Evolutionary conservation across 2,329 filamentous ascomycete species (phyloP), one percentile per base, ranked within the genome.

Genomic region (Colletotrichum aenigma): DNA sequence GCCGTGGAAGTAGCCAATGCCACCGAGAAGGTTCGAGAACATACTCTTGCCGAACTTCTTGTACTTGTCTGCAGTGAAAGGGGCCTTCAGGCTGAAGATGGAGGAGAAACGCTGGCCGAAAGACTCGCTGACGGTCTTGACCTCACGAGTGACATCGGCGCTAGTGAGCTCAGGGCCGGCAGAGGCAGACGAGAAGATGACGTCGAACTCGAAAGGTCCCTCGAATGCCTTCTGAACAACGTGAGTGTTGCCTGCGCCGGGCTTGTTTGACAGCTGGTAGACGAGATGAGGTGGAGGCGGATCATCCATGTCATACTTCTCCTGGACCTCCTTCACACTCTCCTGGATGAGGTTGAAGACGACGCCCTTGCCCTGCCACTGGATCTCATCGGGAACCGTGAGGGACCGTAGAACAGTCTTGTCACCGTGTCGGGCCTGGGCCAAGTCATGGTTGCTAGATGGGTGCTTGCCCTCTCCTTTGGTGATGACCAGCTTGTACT

Each of bases 1-100:
- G 55, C 97, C 97, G 81, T 97, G 91, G 87, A 99, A 99, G 86
- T 98, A 98, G 10, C 97, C 97, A 79, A 98, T 95, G 62, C 97
- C 97, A 71, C 97, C 97, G 43, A 98, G 89, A 38, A 99, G 88
- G 83, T 98, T 99, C 3, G 96, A 98, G 79, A 99, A 94, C 89
- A 99, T 94, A 78, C 94, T 96, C 83, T 95, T 94, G 77, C 93
- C 95, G 83, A 98, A 98, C 73, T 89, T 89, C 64, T 91, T 88
- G 82, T 97, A 97, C 81, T 95, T 92, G 4, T 91, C 89, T 5
- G 91, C 89, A 21, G 91, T 87, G 84, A 97, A 99, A 0, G 97
- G 96, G 1, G 93, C 87, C 80, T 95, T 90, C 1, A 95, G 93
- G 68, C 92, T 88, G 81, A 97, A 94, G 36, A 95, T 88, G 24